phyloP scores from a whole-genome alignment of 164 flowering plant species.

The Annona cherimola region DNA sequence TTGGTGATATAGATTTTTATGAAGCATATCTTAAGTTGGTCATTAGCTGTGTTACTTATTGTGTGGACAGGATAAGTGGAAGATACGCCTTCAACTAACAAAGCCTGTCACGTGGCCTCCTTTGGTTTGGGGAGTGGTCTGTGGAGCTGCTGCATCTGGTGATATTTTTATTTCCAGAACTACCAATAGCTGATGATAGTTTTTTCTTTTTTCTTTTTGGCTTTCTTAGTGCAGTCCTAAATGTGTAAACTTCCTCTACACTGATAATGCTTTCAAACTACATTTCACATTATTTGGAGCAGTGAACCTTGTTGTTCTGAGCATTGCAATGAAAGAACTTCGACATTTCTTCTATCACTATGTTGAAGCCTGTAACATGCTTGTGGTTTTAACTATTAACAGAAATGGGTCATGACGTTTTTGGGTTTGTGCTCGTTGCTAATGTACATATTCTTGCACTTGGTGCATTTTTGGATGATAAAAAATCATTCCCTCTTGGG shows the following conservation, averaged over 20 bases:
- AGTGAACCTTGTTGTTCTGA: background rate
- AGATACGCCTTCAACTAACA: slow-evolving; percentile 89
- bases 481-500: background rate
- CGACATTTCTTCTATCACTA: background rate
- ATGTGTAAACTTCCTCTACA: background rate
- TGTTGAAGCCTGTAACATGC: background rate
- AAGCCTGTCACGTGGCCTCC: slow-evolving; percentile 99
- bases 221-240: background rate
- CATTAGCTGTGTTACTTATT: background rate
- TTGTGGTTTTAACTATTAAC: background rate
- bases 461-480: background rate
- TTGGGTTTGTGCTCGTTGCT: background rate
- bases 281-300: background rate
- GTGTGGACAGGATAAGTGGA: slow-evolving; percentile 73
- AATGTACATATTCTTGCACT: background rate
- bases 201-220: background rate
- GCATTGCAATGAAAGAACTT: background rate
- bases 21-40: slow-evolving; percentile 4
- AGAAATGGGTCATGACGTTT: background rate
- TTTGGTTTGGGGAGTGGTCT: slow-evolving; percentile 91
- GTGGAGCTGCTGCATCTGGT: slow-evolving; percentile 99
- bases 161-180: background rate
- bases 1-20: background rate
- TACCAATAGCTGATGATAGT: background rate
- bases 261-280: background rate